Percentiles rank a stretch among this genome's conserved stretches.
Conservation (phyloP, 2,329 filamentous ascomycete genomes). For the Aspergillus sp. region DNA sequence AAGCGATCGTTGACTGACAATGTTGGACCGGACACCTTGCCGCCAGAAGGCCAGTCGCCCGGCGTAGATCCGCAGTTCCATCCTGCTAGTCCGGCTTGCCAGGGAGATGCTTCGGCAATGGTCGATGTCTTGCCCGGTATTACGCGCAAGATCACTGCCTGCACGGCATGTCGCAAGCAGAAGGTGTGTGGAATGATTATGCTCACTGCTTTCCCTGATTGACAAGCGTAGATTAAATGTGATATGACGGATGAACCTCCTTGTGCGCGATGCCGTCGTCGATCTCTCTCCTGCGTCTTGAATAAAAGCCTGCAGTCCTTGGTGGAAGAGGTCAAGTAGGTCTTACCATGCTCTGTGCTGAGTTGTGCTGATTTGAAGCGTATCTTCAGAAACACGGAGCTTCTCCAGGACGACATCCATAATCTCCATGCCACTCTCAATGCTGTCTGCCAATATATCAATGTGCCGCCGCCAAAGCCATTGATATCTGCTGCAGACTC, state of each 20-base stretch:
- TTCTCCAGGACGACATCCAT: slow-evolving; percentile 31
- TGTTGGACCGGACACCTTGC: too few relatives aligned
- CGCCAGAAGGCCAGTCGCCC: neutral
- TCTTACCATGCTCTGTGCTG: neutral
- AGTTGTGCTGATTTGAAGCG: too few relatives aligned
- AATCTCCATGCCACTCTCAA: slow-evolving; percentile 28
- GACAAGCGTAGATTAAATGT: slow-evolving; percentile 39
- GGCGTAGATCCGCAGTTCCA: neutral
- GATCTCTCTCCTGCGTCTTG: slow-evolving; percentile 47
- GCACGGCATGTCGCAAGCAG: slow-evolving; percentile 52
- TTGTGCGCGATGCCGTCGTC: slow-evolving; percentile 48
- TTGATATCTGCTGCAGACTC: slow-evolving; percentile 1
- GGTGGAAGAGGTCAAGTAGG: slow-evolving; percentile 44
- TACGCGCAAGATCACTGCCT: slow-evolving; percentile 46
- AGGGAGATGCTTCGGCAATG: slow-evolving; percentile 1
- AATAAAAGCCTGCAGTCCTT: slow-evolving; percentile 49
- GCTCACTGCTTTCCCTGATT: too few relatives aligned
- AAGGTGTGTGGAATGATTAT: slow-evolving; percentile 25
- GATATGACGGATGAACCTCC: slow-evolving; percentile 49
- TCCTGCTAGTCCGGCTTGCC: too few relatives aligned
- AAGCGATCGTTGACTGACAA: too few relatives aligned
- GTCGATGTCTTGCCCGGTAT: slow-evolving; percentile 29
- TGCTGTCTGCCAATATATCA: slow-evolving; percentile 35
- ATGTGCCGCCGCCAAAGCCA: slow-evolving; percentile 26
- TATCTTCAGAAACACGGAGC: slow-evolving; percentile 28